Conservation (phyloP, 108 stramenopile genomes). For the Cyclotella choctawhatcheeana region DNA sequence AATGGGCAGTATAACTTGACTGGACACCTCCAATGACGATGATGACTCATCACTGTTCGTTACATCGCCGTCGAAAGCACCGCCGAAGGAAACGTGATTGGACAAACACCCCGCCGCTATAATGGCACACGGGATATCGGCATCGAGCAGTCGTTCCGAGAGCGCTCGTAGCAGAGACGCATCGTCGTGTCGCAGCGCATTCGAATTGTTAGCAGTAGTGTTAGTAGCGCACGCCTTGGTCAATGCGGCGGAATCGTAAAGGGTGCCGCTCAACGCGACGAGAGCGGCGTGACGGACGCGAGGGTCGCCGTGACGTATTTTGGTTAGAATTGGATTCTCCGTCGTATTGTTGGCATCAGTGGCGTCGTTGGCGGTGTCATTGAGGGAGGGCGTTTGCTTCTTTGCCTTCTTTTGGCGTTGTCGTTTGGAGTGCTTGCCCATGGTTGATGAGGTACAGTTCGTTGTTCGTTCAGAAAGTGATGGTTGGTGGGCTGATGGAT, state of each 20-base stretch:
- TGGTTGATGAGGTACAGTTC: conserved; percentile 9
- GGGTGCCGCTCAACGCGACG: conserved; percentile 55
- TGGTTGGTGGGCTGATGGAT: too few species aligned
- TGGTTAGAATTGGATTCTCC: background rate
- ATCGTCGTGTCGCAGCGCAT: conserved; percentile 6
- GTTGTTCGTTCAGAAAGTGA: too few species aligned
- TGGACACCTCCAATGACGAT: conserved; percentile 26
- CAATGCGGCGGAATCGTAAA: conserved; percentile 41
- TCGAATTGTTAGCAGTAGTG: too few species aligned
- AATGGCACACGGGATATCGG: conserved; percentile 68
- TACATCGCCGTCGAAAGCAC: background rate
- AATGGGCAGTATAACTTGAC: conserved; percentile 38
- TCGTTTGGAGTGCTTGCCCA: conserved; percentile 55
- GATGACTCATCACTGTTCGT: background rate
- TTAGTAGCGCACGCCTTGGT: too few species aligned
- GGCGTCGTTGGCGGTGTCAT: conserved; percentile 16
- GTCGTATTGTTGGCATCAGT: background rate
- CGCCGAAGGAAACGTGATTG: conserved; percentile 54
- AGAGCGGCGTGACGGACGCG: conserved; percentile 66
- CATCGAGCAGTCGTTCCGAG: conserved; percentile 68
- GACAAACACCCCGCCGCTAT: conserved; percentile 73
- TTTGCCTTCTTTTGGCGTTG: conserved; percentile 15
- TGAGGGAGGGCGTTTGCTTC: conserved; percentile 2
- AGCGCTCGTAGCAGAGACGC: conserved; percentile 64
- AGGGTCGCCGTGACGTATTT: conserved; percentile 70